Conservation (phyloP, 2,329 filamentous ascomycete species). For the Sporothrix pallida region DNA sequence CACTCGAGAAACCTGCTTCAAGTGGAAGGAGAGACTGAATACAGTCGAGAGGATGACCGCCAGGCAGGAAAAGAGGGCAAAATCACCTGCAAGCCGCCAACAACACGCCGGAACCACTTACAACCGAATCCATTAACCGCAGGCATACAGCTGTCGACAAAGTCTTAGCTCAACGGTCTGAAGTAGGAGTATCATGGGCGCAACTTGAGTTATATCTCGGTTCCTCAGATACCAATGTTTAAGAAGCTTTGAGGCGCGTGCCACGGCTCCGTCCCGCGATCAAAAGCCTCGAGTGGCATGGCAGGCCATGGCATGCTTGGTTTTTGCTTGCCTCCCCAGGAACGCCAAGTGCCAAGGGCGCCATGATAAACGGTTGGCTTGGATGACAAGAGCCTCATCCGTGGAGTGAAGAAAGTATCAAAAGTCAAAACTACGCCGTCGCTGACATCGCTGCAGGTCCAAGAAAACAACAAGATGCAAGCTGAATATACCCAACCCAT, state of each 20-base stretch:
- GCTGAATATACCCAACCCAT: no score
- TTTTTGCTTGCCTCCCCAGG: neutral
- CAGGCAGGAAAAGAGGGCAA: no score
- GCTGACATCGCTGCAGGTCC: neutral
- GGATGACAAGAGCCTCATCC: neutral
- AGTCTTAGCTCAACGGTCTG: no score
- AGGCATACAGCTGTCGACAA: no score
- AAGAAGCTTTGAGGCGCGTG: constrained; percentile 16
- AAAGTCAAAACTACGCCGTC: neutral
- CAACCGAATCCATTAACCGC: no score
- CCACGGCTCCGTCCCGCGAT: neutral
- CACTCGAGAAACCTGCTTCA: constrained; percentile 4
- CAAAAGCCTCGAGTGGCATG: neutral
- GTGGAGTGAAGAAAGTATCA: no score
- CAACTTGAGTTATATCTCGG: neutral
- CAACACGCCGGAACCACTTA: no score
- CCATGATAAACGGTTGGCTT: neutral
- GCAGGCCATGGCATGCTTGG: neutral
- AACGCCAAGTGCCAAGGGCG: constrained; percentile 17
- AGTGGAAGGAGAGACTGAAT: neutral
- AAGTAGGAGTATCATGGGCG: neutral
- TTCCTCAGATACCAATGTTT: neutral
- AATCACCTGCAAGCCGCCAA: neutral
- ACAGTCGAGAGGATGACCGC: no score
- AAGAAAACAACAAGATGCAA: neutral